phyloP scores from a whole-genome alignment of 192 early-diverging fungal genomes.

The Coemansia nantahalensis region DNA sequence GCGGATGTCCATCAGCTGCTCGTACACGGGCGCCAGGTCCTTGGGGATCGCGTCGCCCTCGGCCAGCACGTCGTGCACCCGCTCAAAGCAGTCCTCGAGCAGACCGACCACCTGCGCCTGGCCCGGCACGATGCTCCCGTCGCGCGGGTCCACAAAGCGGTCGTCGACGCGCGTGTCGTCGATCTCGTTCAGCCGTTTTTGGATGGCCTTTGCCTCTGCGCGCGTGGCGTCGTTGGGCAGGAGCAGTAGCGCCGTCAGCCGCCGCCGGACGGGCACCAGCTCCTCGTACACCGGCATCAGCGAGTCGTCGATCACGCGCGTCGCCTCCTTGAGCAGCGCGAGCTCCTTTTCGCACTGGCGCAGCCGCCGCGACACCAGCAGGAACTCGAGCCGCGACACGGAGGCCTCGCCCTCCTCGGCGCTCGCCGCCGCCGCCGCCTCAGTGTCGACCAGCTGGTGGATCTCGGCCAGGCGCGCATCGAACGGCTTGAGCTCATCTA shows the following conservation, averaged over 20 bases:
- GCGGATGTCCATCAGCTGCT: conserved; percentile 69
- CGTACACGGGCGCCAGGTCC: conserved; percentile 59
- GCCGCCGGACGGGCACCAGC: conserved; percentile 66
- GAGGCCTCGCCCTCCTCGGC: background rate
- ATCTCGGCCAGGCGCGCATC: conserved; percentile 59
- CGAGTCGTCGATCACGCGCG: conserved; percentile 64
- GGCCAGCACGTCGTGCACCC: conserved; percentile 76
- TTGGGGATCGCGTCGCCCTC: conserved; percentile 63
- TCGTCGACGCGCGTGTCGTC: conserved; percentile 78
- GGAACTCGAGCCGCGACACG: conserved; percentile 3
- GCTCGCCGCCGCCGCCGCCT: conserved; percentile 2
- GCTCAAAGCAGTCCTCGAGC: conserved; percentile 78
- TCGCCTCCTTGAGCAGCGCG: conserved; percentile 52
- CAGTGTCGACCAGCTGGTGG: conserved; percentile 55
- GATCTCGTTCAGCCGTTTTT: conserved; percentile 74
- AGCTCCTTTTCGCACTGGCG: conserved; percentile 53
- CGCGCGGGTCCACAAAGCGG: conserved; percentile 63
- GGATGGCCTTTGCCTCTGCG: conserved; percentile 53
- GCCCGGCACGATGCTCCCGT: conserved; percentile 72
- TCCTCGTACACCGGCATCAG: conserved; percentile 70
- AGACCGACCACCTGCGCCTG: conserved; percentile 81
- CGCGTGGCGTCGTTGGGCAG: conserved; percentile 24
- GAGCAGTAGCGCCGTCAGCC: conserved; percentile 52
- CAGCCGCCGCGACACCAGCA: conserved; percentile 41
- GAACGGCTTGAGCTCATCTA: conserved; percentile 62